Evolutionary conservation across 2,329 filamentous ascomycete genomes (phyloP).

Genomic region (Didymella sp.): DNA sequence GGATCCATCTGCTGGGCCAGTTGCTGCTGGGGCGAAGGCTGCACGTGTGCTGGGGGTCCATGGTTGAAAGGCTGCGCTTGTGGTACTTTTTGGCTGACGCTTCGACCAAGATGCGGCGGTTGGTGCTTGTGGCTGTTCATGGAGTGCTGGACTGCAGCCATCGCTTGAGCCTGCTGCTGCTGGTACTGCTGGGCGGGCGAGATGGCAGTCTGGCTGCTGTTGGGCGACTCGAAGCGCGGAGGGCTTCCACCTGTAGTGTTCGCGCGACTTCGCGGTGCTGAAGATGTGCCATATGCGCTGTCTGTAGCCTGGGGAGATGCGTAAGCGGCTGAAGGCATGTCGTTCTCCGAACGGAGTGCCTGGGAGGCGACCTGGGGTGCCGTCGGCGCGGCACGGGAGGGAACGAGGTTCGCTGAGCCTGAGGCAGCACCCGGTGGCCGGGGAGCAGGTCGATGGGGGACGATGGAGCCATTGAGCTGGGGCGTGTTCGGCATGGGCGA

Average conservation of each 20-base stretch:
- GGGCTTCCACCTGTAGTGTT: slow-evolving; percentile 53
- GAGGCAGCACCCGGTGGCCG: slow-evolving; percentile 72
- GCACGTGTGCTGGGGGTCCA: slow-evolving; percentile 50
- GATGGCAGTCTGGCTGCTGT: slow-evolving; percentile 43
- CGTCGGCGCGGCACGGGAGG: slow-evolving; percentile 64
- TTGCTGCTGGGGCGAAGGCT: slow-evolving; percentile 60
- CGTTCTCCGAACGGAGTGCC: slow-evolving; percentile 48
- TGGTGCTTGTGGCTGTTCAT: slow-evolving; percentile 42
- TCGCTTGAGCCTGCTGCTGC: slow-evolving; percentile 80
- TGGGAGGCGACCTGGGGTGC: slow-evolving; percentile 53
- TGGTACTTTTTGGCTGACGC: slow-evolving; percentile 70
- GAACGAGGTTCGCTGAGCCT: slow-evolving; percentile 55
- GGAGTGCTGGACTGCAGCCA: slow-evolving; percentile 79
- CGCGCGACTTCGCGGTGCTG: slow-evolving; percentile 51
- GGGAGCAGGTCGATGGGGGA: slow-evolving; percentile 85
- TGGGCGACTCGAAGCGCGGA: slow-evolving; percentile 56
- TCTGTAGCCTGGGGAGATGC: slow-evolving; percentile 52
- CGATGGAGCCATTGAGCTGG: slow-evolving; percentile 59
- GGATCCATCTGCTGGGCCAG: slow-evolving; percentile 51
- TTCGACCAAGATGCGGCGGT: slow-evolving; percentile 69
- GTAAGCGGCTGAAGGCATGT: slow-evolving; percentile 53
- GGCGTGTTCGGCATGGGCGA: slow-evolving; percentile 52
- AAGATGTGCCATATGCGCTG: slow-evolving; percentile 43
- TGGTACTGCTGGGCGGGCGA: slow-evolving; percentile 62
- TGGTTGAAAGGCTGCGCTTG: slow-evolving; percentile 40